These are phyloP conservation scores for Fraxinus pennsylvanica DNA, from an alignment of 257 asterid genomes.

Conservation along the genomic window DNA sequence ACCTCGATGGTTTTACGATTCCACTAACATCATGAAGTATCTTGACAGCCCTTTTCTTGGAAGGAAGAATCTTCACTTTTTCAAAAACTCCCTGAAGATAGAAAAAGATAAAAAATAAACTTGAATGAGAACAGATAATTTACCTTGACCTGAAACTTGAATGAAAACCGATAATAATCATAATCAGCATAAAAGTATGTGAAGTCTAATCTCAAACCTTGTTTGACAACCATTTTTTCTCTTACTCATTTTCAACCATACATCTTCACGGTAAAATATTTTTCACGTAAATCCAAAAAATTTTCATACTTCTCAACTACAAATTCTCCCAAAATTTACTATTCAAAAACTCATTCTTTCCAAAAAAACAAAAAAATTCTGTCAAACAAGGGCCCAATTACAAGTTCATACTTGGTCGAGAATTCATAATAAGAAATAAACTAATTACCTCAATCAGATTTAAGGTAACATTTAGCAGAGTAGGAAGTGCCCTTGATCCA, in stretches of 20 bases:
- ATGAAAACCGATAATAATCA: background rate
- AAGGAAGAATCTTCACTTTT: conserved; percentile 69
- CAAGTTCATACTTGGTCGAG: background rate
- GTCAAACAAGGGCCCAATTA: background rate
- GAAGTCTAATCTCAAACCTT: background rate
- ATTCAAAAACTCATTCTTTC: no score
- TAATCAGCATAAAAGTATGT: background rate
- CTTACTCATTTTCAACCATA: no score
- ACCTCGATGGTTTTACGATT: conserved; percentile 84
- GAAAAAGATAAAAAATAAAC: background rate
- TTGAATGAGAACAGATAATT: background rate
- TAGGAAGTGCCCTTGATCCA: conserved; percentile 93
- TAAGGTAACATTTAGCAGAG: conserved; percentile 69
- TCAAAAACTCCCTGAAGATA: conserved; percentile 61
- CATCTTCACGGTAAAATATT: no score
- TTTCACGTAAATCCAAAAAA: no score
- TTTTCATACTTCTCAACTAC: no score
- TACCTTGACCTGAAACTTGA: background rate
- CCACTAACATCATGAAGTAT: conserved; percentile 78
- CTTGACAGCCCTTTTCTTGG: conserved; percentile 67
- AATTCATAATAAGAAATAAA: background rate
- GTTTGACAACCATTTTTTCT: no score
- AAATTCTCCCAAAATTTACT: no score
- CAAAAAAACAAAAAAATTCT: no score
- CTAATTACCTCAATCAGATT: conserved; percentile 68